Percentiles rank a stretch among this genome's conserved stretches.
Evolutionary conservation across 1,284 basidiomycete genomes (phyloP).

Genomic region (Coniferiporia weirii): DNA sequence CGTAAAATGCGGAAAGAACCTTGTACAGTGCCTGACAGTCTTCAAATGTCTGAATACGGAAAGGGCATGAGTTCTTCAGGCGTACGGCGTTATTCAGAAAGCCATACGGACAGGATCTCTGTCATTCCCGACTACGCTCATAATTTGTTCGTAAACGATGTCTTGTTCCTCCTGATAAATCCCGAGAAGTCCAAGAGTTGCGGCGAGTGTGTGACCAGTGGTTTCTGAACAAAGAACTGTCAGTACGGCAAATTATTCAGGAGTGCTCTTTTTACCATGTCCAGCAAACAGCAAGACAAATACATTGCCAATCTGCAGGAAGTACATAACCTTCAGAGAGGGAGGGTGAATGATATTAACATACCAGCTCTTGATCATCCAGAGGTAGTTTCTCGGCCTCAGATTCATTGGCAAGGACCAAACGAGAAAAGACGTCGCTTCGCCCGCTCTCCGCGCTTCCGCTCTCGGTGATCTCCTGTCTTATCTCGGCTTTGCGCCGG

Average conservation of each 20-base stretch:
- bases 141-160: slow-evolving; percentile 41
- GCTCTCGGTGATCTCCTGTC: slow-evolving; percentile 18
- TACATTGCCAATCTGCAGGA: slow-evolving; percentile 45
- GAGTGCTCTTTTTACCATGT: slow-evolving; percentile 35
- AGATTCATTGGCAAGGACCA: slow-evolving; percentile 46
- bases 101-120: slow-evolving; percentile 34
- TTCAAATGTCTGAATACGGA: slow-evolving; percentile 31
- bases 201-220: slow-evolving; percentile 43
- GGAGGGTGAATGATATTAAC: not conserved
- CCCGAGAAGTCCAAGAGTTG: slow-evolving; percentile 41
- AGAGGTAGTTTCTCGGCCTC: slow-evolving; percentile 39
- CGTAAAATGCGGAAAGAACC: slow-evolving; percentile 40
- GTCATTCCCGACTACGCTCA: slow-evolving; percentile 35
- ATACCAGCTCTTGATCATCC: slow-evolving; percentile 44
- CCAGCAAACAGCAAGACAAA: slow-evolving; percentile 52
- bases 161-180: slow-evolving; percentile 42
- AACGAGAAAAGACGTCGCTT: slow-evolving; percentile 41
- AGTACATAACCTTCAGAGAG: not conserved
- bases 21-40: slow-evolving; percentile 42
- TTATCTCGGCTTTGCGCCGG: slow-evolving; percentile 32
- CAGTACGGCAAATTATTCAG: not conserved
- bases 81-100: not conserved
- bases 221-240: slow-evolving; percentile 35
- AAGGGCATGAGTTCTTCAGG: not conserved
- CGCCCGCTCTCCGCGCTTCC: slow-evolving; percentile 17